A percentile compares a stretch with the other conserved stretches of the same genome.
These are phyloP conservation scores for Fusarium sp. DNA, from an alignment of 2,329 filamentous ascomycete species.

Conservation along the genomic window DNA sequence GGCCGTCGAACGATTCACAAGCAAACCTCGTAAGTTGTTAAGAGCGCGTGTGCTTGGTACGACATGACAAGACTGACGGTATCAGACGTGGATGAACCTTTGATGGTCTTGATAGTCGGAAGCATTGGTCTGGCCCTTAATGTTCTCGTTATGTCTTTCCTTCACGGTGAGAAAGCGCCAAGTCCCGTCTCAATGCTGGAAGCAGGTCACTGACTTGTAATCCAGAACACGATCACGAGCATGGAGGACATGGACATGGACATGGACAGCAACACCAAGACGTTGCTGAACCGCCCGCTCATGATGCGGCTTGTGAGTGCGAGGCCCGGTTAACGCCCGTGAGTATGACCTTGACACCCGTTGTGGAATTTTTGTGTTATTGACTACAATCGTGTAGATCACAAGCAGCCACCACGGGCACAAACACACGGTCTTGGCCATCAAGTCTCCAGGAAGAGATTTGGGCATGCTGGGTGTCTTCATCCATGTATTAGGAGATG, in stretches of 20 bases:
- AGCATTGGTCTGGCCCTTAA: constrained; percentile 73
- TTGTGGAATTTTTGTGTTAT: constrained; percentile 5
- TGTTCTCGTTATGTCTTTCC: constrained; percentile 69
- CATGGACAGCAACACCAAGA: constrained; percentile 28
- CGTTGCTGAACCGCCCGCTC: constrained; percentile 9
- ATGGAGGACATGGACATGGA: constrained; percentile 43
- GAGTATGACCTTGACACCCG: constrained; percentile 9
- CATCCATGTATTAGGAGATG: constrained; percentile 76
- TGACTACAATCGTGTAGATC: constrained; percentile 27
- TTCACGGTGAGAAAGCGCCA: constrained; percentile 65
- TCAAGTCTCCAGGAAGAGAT: constrained; percentile 57
- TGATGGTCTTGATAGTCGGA: constrained; percentile 74
- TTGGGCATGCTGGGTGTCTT: constrained; percentile 77
- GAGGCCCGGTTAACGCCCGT: constrained; percentile 32
- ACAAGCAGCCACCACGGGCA: constrained; percentile 57
- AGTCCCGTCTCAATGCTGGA: not conserved
- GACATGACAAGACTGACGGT: constrained; percentile 21
- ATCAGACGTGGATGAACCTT: constrained; percentile 69
- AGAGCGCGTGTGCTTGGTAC: not conserved
- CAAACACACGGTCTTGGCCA: constrained; percentile 52
- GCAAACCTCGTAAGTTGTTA: constrained; percentile 58
- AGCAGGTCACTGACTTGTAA: constrained; percentile 4
- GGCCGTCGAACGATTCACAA: constrained; percentile 74
- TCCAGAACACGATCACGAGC: constrained; percentile 51
- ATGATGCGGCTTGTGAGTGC: constrained; percentile 14